A percentile compares a stretch with the other conserved stretches of the same genome.
phyloP scores from a whole-genome alignment of 805 yeast species.

The Metschnikowia baotianmanensis region DNA sequence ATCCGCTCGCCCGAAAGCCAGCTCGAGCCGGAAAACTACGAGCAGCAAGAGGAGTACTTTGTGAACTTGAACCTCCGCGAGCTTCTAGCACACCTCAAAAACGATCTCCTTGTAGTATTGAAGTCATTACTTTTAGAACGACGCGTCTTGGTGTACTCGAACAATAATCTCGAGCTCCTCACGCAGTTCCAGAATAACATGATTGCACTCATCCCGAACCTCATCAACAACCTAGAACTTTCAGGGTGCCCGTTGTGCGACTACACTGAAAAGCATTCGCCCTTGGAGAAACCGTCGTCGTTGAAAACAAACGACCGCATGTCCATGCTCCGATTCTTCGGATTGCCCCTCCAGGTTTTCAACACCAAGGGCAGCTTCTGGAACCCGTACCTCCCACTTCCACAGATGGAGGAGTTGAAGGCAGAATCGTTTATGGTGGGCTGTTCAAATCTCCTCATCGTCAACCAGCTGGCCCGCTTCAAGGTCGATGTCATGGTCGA shows the following conservation, averaged over 20 bases:
- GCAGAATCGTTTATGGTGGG: slow-evolving; percentile 75
- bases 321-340: slow-evolving; percentile 76
- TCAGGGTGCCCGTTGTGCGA: slow-evolving; percentile 75
- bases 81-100: slow-evolving; percentile 56
- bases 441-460: slow-evolving; percentile 78
- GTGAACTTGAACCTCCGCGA: slow-evolving; percentile 73
- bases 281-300: slow-evolving; percentile 57
- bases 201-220: slow-evolving; percentile 78
- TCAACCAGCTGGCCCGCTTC: slow-evolving; percentile 56
- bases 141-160: slow-evolving; percentile 70
- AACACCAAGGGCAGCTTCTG: slow-evolving; percentile 80
- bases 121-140: slow-evolving; percentile 79
- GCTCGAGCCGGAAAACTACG: slow-evolving; percentile 21
- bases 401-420: slow-evolving; percentile 76
- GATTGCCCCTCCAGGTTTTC: slow-evolving; percentile 83
- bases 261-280: slow-evolving; percentile 46
- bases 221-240: slow-evolving; percentile 68
- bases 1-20: slow-evolving; percentile 15
- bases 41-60: slow-evolving; percentile 39
- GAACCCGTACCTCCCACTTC: slow-evolving; percentile 92
- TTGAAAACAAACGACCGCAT: slow-evolving; percentile 74
- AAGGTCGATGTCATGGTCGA: slow-evolving; percentile 72
- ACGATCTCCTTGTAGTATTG: slow-evolving; percentile 60
- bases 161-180: slow-evolving; percentile 69
- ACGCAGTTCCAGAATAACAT: slow-evolving; percentile 83